These are phyloP conservation scores for Nitzschia putrida DNA, from an alignment of 108 stramenopile genomes.

Conservation along the genomic window DNA sequence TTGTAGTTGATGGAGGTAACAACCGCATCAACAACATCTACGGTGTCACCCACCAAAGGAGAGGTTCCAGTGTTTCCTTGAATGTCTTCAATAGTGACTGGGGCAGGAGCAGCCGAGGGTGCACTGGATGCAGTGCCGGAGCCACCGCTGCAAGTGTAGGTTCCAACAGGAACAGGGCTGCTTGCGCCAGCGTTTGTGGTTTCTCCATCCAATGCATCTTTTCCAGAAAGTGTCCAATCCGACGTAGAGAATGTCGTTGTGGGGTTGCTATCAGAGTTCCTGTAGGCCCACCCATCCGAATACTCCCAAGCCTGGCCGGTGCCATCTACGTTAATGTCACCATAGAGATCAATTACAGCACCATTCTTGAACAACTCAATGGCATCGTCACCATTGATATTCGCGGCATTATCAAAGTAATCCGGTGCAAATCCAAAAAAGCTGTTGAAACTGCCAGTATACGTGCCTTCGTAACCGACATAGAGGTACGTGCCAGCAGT, in stretches of 20 bases:
- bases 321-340: constrained; percentile 11
- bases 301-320: constrained; percentile 24
- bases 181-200: neutral
- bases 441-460: constrained; percentile 7
- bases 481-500: constrained; percentile 32
- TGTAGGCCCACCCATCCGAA: constrained; percentile 29
- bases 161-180: neutral
- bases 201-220: neutral
- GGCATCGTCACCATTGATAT: constrained; percentile 42
- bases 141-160: neutral
- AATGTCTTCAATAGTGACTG: constrained; percentile 15
- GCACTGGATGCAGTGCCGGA: neutral
- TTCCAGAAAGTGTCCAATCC: neutral
- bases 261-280: neutral
- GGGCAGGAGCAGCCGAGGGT: neutral
- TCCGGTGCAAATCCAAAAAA: constrained; percentile 32
- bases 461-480: constrained; percentile 18
- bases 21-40: constrained; percentile 7
- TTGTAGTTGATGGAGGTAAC: constrained; percentile 40
- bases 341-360: constrained; percentile 30
- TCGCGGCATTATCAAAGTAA: constrained; percentile 8
- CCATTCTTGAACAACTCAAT: constrained; percentile 32
- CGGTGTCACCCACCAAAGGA: constrained; percentile 8
- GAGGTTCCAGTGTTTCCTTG: constrained; percentile 7
- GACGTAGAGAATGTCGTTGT: neutral